Evolutionary conservation across 140 eudicot genomes (phyloP).

Genomic region (Flaveria floridana): DNA sequence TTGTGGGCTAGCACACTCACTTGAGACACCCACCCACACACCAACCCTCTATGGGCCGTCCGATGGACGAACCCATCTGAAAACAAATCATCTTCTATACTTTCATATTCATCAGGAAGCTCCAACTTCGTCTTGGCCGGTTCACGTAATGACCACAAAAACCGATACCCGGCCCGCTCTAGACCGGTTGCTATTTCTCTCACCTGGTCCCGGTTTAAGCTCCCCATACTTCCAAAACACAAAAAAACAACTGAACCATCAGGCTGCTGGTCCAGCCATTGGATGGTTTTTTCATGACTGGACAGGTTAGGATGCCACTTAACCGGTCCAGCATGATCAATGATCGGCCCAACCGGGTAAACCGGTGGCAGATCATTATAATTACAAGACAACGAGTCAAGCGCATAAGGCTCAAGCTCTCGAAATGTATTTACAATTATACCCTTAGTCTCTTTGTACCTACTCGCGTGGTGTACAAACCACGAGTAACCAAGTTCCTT

Average conservation of each 20-base stretch:
- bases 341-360: constrained; percentile 43
- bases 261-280: constrained; percentile 24
- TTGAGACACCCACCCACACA: constrained; percentile 31
- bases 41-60: background rate
- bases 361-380: constrained; percentile 35
- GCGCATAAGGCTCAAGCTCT: constrained; percentile 36
- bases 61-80: constrained; percentile 23
- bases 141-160: constrained; percentile 26
- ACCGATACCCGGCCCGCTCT: constrained; percentile 18
- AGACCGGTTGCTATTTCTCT: constrained; percentile 17
- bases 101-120: constrained; percentile 20
- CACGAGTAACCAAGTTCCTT: constrained; percentile 34
- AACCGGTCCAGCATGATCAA: constrained; percentile 45
- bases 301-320: constrained; percentile 31
- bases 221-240: constrained; percentile 35
- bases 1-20: constrained; percentile 24
- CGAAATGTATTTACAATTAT: constrained; percentile 40
- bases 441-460: constrained; percentile 48
- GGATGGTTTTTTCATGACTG: constrained; percentile 11
- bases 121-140: background rate
- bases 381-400: constrained; percentile 25
- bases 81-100: constrained; percentile 5
- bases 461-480: constrained; percentile 28
- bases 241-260: constrained; percentile 18
- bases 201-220: constrained; percentile 10